Percentiles rank a stretch among this genome's conserved stretches.
Evolutionary conservation across 768 basidiomycete species (phyloP).

Genomic region (Dioszegia hungarica): DNA sequence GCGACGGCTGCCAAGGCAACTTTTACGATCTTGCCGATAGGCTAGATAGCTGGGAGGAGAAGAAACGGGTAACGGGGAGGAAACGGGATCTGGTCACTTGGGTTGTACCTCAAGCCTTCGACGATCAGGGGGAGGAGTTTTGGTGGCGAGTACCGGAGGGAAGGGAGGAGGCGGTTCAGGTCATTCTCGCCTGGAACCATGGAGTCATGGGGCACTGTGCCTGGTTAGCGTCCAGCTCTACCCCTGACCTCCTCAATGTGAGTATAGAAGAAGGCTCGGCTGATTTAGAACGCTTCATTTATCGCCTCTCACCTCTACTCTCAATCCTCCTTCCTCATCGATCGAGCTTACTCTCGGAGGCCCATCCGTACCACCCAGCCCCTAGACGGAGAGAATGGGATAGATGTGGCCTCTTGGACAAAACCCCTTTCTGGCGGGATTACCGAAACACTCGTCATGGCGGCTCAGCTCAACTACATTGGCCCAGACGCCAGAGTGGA

Average conservation of each 20-base stretch:
- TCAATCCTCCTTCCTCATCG: slow-evolving; percentile 15
- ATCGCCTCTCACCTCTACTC: slow-evolving; percentile 10
- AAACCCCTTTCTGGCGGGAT: background rate
- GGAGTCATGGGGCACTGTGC: slow-evolving; percentile 19
- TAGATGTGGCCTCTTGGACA: slow-evolving; percentile 21
- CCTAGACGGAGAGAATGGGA: slow-evolving; percentile 14
- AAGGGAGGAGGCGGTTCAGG: slow-evolving; percentile 8
- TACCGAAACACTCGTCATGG: slow-evolving; percentile 17
- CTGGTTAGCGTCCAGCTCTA: slow-evolving; percentile 9
- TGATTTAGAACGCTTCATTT: slow-evolving; percentile 20
- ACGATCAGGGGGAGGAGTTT: slow-evolving; percentile 51
- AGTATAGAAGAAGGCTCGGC: background rate
- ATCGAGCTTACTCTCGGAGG: slow-evolving; percentile 5
- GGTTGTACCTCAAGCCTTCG: slow-evolving; percentile 77
- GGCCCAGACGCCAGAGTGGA: background rate
- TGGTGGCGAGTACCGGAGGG: slow-evolving; percentile 23
- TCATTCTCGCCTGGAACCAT: slow-evolving; percentile 21
- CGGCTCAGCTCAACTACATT: slow-evolving; percentile 16
- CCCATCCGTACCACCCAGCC: slow-evolving; percentile 2
- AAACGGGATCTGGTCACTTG: slow-evolving; percentile 48
- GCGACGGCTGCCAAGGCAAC: slow-evolving; percentile 62
- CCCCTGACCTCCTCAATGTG: slow-evolving; percentile 16
- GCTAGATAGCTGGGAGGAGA: slow-evolving; percentile 62
- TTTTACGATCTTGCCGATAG: slow-evolving; percentile 66
- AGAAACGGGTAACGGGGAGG: slow-evolving; percentile 33